These are phyloP conservation scores for Acorus gramineus DNA, from an alignment of 106 monocot species.

Conservation along the genomic window DNA sequence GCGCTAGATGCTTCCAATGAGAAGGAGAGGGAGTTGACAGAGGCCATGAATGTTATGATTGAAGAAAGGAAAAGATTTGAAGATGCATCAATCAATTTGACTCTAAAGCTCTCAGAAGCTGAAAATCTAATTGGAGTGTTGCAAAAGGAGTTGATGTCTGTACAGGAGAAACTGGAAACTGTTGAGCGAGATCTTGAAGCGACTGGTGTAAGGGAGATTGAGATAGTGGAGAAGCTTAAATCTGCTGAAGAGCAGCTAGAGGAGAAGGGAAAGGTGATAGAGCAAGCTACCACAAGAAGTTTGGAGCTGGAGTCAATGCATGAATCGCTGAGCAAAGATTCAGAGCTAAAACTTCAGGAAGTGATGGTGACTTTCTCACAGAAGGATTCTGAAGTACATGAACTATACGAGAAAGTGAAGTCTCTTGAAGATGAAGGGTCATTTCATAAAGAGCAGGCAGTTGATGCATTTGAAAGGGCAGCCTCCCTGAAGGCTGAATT, in stretches of 20 bases:
- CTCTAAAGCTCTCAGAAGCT: conserved; percentile 32
- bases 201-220: conserved; percentile 39
- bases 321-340: conserved; percentile 40
- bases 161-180: conserved; percentile 27
- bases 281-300: conserved; percentile 43
- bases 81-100: conserved; percentile 21
- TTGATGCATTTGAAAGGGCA: conserved; percentile 35
- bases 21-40: conserved; percentile 41
- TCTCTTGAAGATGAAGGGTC: conserved; percentile 33
- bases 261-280: conserved; percentile 28
- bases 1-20: conserved; percentile 34
- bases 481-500: conserved; percentile 43
- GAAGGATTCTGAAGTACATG: conserved; percentile 52
- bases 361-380: conserved; percentile 22
- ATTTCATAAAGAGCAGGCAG: conserved; percentile 28
- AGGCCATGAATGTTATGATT: conserved; percentile 23
- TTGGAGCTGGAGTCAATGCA: conserved; percentile 43
- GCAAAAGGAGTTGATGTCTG: conserved; percentile 27
- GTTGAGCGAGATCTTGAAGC: conserved; percentile 32
- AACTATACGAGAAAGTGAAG: conserved; percentile 31
- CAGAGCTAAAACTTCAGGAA: conserved; percentile 54
- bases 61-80: conserved; percentile 55
- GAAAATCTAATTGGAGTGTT: conserved; percentile 29
- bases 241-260: conserved; percentile 48
- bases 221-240: conserved; percentile 35